Conservation (phyloP, 169 alveolate species). For the Eimeria nieschulzi region DNA sequence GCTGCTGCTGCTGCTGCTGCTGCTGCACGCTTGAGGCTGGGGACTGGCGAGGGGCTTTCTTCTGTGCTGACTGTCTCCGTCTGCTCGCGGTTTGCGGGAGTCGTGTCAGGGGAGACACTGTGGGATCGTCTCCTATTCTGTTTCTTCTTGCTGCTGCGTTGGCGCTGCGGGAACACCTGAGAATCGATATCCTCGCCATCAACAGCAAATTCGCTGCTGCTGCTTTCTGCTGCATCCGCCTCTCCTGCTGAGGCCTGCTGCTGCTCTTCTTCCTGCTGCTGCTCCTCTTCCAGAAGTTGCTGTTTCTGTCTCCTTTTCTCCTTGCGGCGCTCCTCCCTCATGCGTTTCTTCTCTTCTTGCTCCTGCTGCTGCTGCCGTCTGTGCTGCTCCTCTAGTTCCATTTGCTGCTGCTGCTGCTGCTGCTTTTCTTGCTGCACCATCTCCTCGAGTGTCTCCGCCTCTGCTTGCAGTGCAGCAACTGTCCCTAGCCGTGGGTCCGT, state of each 20-base stretch:
- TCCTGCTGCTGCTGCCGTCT: slow-evolving; percentile 31
- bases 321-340: slow-evolving; percentile 2
- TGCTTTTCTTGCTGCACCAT: slow-evolving; percentile 43
- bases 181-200: not conserved
- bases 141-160: not conserved
- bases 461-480: slow-evolving; percentile 51
- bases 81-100: not conserved
- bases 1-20: not conserved
- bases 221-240: not conserved
- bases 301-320: not conserved
- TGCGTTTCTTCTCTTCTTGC: not conserved
- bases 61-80: not conserved
- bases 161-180: not conserved
- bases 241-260: not conserved
- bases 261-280: not conserved
- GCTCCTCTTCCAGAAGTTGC: not conserved
- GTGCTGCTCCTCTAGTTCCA: not conserved
- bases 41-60: not conserved
- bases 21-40: not conserved
- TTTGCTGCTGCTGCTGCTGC: slow-evolving; percentile 43
- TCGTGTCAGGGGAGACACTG: not conserved
- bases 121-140: not conserved
- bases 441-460: slow-evolving; percentile 18
- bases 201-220: not conserved
- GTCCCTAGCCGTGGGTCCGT: slow-evolving; percentile 16